phyloP scores from a whole-genome alignment of 768 basidiomycete genomes.

The Rickenella mellea region DNA sequence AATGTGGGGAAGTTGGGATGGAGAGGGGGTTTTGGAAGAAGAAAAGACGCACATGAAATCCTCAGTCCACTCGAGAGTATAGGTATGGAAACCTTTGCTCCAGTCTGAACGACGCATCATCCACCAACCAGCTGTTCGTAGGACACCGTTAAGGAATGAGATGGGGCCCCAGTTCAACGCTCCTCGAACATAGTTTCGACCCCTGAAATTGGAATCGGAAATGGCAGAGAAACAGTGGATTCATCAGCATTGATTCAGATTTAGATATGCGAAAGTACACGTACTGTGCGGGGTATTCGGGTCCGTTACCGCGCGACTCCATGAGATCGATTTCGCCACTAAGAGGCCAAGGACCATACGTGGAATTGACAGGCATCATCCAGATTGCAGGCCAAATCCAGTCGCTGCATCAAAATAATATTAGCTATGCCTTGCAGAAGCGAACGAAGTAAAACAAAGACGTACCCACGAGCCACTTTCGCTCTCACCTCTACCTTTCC shows the following conservation, averaged over 20 bases:
- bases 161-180: constrained; percentile 42
- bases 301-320: constrained; percentile 39
- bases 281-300: constrained; percentile 43
- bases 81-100: constrained; percentile 72
- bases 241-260: constrained; percentile 4
- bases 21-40: background rate
- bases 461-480: constrained; percentile 73
- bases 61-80: constrained; percentile 76
- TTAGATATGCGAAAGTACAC: constrained; percentile 4
- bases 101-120: constrained; percentile 55
- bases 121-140: constrained; percentile 75
- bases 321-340: constrained; percentile 68
- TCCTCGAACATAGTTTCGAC: constrained; percentile 31
- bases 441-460: background rate
- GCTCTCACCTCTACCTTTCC: constrained; percentile 81
- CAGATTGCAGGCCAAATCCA: constrained; percentile 18
- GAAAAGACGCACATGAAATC: constrained; percentile 54
- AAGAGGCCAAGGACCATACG: constrained; percentile 34
- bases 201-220: constrained; percentile 9
- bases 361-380: constrained; percentile 6
- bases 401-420: constrained; percentile 9
- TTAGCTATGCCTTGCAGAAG: background rate
- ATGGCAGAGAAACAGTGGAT: background rate
- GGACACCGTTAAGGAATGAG: constrained; percentile 30
- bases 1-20: constrained; percentile 9